Evolutionary conservation across 2,329 filamentous ascomycete genomes (phyloP), one percentile per base, ranked within the genome.

Genomic region (Colletotrichum endophyticum): DNA sequence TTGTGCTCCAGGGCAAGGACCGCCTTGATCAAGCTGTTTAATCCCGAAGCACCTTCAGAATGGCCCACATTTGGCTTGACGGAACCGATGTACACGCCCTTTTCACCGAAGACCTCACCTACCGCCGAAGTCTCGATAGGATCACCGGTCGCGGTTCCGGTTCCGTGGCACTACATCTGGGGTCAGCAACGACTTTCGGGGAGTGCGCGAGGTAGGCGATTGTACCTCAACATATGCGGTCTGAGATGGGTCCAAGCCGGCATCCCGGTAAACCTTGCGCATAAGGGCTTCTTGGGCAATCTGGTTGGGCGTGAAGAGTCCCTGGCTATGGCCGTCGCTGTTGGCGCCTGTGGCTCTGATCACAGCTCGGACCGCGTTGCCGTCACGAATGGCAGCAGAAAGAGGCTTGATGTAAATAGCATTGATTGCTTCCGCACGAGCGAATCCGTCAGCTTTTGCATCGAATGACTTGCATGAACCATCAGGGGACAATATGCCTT

Each of bases 121-220:
- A 87, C 81, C 0, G 84, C 86, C 0, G 61, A 64, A 0, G 81
- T 78, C 70, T 88, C 87, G 0, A 81, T 76, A 0, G 90, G 89
- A 74, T 92, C 90, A 4, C 91, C 91, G 2, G 81, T 80, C 7
- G 64, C 61, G 4, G 86, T 87, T 1, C 85, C 85, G 1, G 86
- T 86, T 6, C 85, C 85, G 59, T 87, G 86, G 12, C 80, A 81
- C 71, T 70, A n/a, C 84, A 2, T 0, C 44, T 22, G 11, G 44
- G n/a, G 0, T 53, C n/a, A 53, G 44, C 6, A 22, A 53, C 0
- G 12, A 5, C 11, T 53, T 8, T 22, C 19, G 39, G 19, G 0
- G 6, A 53, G n/a, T 3, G n/a, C 12, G n/a, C 6, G 0, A 53
- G 44, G 3, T 22, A 22, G 44, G 86, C 75, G 39, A 84, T 70